Percentiles rank a stretch among this genome's conserved stretches.
phyloP scores from a whole-genome alignment of 495 filamentous ascomycete genomes.

The Podospora anserina region DNA sequence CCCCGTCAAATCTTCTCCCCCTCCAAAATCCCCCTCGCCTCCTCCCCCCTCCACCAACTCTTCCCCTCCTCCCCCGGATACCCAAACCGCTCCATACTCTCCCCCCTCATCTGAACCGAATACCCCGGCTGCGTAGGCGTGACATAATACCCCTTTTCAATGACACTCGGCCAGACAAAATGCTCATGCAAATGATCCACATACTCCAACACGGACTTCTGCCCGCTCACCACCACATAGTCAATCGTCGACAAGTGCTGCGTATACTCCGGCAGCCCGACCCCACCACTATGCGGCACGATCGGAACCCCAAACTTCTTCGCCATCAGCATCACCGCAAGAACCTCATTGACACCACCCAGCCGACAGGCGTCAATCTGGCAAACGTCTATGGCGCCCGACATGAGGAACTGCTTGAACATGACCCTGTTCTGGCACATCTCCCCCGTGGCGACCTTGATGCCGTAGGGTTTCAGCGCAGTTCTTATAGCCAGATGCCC shows the following conservation, averaged over 20 bases:
- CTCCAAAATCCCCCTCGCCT: constrained; percentile 64
- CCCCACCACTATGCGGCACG: constrained; percentile 85
- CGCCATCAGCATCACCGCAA: constrained; percentile 87
- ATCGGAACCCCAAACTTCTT: constrained; percentile 81
- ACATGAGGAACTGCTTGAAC: constrained; percentile 85
- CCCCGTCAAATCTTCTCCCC: constrained; percentile 43
- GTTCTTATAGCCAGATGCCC: constrained; percentile 82
- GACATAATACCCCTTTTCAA: constrained; percentile 82
- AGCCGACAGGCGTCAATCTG: constrained; percentile 91
- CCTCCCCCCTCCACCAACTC: constrained; percentile 78
- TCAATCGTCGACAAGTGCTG: constrained; percentile 93
- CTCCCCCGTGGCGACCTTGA: constrained; percentile 89
- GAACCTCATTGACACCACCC: constrained; percentile 88
- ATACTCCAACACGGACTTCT: constrained; percentile 80
- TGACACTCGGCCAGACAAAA: constrained; percentile 75
- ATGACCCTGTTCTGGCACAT: constrained; percentile 96
- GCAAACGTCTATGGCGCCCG: constrained; percentile 78
- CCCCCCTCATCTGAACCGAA: constrained; percentile 87
- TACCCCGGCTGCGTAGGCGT: constrained; percentile 82
- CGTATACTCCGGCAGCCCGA: constrained; percentile 90
- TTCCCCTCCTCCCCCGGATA: constrained; percentile 69
- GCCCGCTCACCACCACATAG: constrained; percentile 83
- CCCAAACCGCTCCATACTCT: constrained; percentile 74
- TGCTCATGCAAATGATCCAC: constrained; percentile 94
- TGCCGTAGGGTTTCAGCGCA: constrained; percentile 67